Base-by-base conservation (phyloP, 768 basidiomycete genomes). In the Lepiota brunneoincarnata region DNA sequence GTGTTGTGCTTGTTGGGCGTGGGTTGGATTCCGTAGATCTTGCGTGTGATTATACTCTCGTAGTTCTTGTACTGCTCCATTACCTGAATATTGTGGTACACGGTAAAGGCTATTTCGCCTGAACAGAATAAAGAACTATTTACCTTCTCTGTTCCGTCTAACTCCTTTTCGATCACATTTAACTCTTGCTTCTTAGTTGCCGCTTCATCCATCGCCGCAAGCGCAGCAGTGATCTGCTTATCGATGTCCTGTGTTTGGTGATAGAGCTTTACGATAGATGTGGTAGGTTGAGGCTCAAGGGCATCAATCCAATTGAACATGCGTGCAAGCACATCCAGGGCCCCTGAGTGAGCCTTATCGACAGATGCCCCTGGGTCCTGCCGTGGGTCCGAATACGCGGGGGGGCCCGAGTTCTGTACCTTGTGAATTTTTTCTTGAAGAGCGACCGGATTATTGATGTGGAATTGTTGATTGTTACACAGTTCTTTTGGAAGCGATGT, bases 401-500 rank as follows among this genome's bases (percentile, higher is more conserved):
- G n/a, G n/a, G n/a, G n/a, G n/a, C n/a, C n/a, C n/a, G n/a, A n/a
- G n/a, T n/a, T n/a, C n/a, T n/a, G n/a, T n/a, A n/a, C n/a, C n/a
- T n/a, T n/a, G n/a, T n/a, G n/a, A n/a, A n/a, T n/a, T n/a, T 57
- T 51, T 47, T 51, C 35, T 49, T 55, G 48, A 40, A 46, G 26
- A 10, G 54, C 49, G 36, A 59, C 23, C 28, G 54, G 60, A 57
- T 61, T 61, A 38, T 61, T 54, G 4, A 59, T 28, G 21, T 45
- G 39, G 49, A 54, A 46, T 23, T 46, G 53, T 28, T 42, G 38
- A 42, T 39, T 35, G n/a, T 42, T 21, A 18, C 24, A 14, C 6
- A 67, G 58, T n/a, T 36, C 34, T 17, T 39, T 18, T n/a, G 64
- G 64, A 7, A 67, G 26, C 15, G 58, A 43, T 35, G 51, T 36